Conservation (phyloP, 352 stramenopile species). For the Pythium rishiriense region DNA sequence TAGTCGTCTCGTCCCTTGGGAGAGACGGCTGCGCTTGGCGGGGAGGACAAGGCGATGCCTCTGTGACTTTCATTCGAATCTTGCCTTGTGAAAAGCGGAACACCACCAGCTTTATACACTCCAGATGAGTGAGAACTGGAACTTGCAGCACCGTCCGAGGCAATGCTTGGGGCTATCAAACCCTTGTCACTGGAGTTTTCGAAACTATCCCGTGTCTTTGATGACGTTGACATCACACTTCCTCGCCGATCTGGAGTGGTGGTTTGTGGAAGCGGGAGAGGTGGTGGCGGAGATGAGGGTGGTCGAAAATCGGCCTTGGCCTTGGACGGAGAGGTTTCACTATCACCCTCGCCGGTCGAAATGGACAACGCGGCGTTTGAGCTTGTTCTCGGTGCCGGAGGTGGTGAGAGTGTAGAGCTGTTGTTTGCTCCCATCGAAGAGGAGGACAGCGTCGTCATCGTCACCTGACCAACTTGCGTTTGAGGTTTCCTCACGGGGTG, state of each 20-base stretch:
- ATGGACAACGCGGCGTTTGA: neutral
- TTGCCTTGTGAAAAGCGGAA: conserved; percentile 3
- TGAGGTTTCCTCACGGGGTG: neutral
- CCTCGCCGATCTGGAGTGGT: conserved; percentile 10
- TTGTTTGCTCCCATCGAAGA: neutral
- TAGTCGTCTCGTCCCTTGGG: conserved; percentile 19
- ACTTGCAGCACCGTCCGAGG: neutral
- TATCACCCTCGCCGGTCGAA: neutral
- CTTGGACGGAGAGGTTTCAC: conserved; percentile 7
- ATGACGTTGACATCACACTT: neutral
- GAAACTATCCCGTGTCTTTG: neutral
- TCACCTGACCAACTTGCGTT: neutral
- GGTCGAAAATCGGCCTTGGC: conserved; percentile 22
- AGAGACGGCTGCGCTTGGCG: neutral
- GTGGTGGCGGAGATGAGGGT: conserved; percentile 29
- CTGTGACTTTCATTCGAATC: conserved; percentile 8
- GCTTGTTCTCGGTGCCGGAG: neutral
- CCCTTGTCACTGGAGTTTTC: neutral
- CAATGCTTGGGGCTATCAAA: neutral
- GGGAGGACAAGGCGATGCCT: neutral
- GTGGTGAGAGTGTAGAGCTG: neutral
- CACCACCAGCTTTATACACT: neutral
- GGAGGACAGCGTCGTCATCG: neutral
- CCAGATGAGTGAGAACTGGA: neutral
- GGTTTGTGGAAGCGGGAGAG: conserved; percentile 25